phyloP scores from a whole-genome alignment of 176 grass and related monocot species.

The Saccharum officinarum region DNA sequence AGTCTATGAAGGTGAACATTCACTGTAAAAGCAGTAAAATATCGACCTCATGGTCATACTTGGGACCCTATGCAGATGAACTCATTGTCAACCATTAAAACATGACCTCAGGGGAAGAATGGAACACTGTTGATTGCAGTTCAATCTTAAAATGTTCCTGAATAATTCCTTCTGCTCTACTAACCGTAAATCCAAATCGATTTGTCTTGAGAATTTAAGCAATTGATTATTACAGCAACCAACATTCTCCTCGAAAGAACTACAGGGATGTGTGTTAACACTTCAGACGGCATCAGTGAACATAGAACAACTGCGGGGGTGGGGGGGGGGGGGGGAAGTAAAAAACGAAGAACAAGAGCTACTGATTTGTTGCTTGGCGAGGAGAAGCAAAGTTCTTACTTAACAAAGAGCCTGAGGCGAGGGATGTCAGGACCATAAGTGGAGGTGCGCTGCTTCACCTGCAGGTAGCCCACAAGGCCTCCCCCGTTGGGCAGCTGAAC shows the following conservation, averaged over 20 bases:
- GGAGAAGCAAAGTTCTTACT: conserved; percentile 43
- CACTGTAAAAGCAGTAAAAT: background rate
- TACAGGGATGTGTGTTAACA: background rate
- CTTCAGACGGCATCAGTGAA: too few relatives aligned
- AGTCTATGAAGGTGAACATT: background rate
- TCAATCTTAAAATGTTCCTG: background rate
- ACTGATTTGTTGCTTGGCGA: background rate
- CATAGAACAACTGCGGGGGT: background rate
- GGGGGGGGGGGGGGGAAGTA: too few relatives aligned
- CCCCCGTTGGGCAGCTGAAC: conserved; percentile 54
- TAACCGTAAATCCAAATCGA: background rate
- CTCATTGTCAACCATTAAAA: background rate
- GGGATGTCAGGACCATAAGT: conserved; percentile 90
- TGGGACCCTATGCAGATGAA: background rate
- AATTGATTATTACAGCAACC: background rate
- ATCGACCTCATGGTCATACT: background rate
- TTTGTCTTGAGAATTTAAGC: background rate
- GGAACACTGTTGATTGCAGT: background rate
- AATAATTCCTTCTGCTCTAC: background rate
- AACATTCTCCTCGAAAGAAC: conserved; percentile 35
- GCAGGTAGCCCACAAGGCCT: conserved; percentile 67
- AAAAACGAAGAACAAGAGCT: background rate
- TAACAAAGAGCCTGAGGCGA: conserved; percentile 87
- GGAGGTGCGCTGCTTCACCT: conserved; percentile 61
- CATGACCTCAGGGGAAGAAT: background rate